Percentiles rank a stretch among this genome's conserved stretches.
phyloP scores from a whole-genome alignment of 805 yeast genomes.

The Zygosaccharomyces bisporus region DNA sequence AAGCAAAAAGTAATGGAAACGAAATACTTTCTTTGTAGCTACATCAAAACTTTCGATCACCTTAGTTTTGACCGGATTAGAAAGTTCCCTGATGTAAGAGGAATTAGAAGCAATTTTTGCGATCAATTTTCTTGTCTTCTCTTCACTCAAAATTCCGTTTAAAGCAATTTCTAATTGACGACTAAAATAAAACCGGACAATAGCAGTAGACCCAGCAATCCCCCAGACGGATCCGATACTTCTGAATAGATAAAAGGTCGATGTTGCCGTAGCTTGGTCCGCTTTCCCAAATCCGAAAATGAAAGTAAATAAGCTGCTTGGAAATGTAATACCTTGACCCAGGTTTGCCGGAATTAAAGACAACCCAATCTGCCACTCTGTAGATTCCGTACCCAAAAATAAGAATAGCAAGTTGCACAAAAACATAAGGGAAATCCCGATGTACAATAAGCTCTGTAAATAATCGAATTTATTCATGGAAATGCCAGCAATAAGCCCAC shows the following conservation, averaged over 20 bases:
- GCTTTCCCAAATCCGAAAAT: constrained; percentile 34
- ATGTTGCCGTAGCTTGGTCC: constrained; percentile 41
- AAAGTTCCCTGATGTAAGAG: constrained; percentile 13
- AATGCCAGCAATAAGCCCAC: constrained; percentile 40
- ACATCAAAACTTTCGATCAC: constrained; percentile 17
- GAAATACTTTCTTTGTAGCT: constrained; percentile 14
- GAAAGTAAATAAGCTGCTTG: constrained; percentile 38
- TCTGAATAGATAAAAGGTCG: constrained; percentile 39
- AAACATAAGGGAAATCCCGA: constrained; percentile 38
- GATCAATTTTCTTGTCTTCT: constrained; percentile 12
- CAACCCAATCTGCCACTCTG: constrained; percentile 31
- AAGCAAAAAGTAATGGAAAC: constrained; percentile 13
- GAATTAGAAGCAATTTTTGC: constrained; percentile 15
- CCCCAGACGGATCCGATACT: constrained; percentile 44
- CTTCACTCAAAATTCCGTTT: constrained; percentile 11
- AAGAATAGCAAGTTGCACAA: constrained; percentile 37
- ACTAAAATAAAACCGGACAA: constrained; percentile 15
- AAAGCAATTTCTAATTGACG: constrained; percentile 8
- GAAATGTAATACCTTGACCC: constrained; percentile 41
- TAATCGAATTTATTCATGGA: constrained; percentile 36
- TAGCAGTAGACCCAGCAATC: constrained; percentile 29
- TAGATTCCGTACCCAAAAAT: constrained; percentile 22
- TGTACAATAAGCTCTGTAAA: constrained; percentile 30
- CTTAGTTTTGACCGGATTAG: constrained; percentile 11
- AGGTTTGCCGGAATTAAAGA: constrained; percentile 37